Base-by-base conservation (phyloP, 208 protist genomes). In the Leishmania mexicana region DNA sequence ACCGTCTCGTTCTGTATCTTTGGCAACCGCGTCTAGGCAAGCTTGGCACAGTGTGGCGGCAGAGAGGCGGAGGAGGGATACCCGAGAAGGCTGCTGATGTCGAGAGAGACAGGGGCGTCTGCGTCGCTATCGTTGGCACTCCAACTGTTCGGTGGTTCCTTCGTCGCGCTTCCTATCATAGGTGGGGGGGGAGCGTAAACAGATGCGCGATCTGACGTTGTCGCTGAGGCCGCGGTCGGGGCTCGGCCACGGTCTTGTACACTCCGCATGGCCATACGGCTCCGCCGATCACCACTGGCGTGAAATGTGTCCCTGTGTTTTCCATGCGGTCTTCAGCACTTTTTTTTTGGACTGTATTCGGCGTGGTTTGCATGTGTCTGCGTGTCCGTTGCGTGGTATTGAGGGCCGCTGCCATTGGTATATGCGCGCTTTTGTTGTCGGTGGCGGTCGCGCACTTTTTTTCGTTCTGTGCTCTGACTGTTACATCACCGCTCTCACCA, bases 1-100 rank as follows among this genome's bases (percentile, higher is more conserved):
- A 87, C 76, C 45, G 75, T 94, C 3, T 92, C 90, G 15, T 86
- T 94, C 42, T 89, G 85, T 47, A 81, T 92, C 53, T 81, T 92
- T 38, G 89, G 87, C 21, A 75, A 81, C 38, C 84, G 86, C 28
- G 54, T 11, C 21, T 83, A 83, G 40, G 38, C 51, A 35, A 17
- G 13, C 51, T 76, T 10, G 8, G 3, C 31, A n/a, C 19, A 42
- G 5, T 5, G 40, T 21, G n/a, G 31, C 51, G 6, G 53, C 19
- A 62, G 17, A n/a, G 53, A 13, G 1, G 31, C 31, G 4, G 1
- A 45, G 28, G 24, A 5, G 24, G 5, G 38, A 38, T 10, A 8
- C 21, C 10, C 67, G 2, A 38, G 40, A 72, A 45, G 40, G 35
- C 10, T 72, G 11, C 19, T 49, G 28, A 6, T 15, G 70, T 21